phyloP scores from a whole-genome alignment of 768 basidiomycete species.

The Cyathus striatus region DNA sequence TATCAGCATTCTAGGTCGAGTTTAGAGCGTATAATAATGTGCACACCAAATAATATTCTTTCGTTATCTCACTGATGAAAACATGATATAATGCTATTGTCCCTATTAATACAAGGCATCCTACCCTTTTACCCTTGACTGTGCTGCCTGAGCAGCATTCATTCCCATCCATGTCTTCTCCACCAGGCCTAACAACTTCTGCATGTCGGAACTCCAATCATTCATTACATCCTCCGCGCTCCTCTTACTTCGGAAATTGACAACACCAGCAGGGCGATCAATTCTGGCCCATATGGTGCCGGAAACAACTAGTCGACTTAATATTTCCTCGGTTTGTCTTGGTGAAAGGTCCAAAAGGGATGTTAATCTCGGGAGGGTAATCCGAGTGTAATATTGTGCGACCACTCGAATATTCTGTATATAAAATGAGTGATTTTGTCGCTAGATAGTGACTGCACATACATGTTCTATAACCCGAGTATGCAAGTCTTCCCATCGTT shows the following conservation, averaged over 20 bases:
- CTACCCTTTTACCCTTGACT: slow-evolving; percentile 51
- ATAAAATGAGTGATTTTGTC: slow-evolving; percentile 3
- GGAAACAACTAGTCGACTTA: slow-evolving; percentile 86
- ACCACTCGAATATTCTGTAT: slow-evolving; percentile 92
- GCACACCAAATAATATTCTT: too few relatives aligned
- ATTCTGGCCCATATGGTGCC: slow-evolving; percentile 92
- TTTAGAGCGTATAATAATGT: too few relatives aligned
- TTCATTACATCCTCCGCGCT: slow-evolving; percentile 93
- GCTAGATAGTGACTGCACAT: slow-evolving; percentile 27
- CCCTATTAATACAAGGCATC: too few relatives aligned
- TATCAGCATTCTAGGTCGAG: too few relatives aligned
- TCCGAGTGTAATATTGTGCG: slow-evolving; percentile 91
- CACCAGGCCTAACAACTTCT: slow-evolving; percentile 81
- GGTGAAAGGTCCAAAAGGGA: slow-evolving; percentile 80
- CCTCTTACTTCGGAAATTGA: slow-evolving; percentile 81
- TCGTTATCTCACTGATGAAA: too few relatives aligned
- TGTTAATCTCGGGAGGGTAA: slow-evolving; percentile 78
- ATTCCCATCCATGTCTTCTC: slow-evolving; percentile 99
- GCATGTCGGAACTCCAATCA: slow-evolving; percentile 97
- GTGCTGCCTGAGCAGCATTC: slow-evolving; percentile 85
- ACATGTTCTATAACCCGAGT: slow-evolving; percentile 97
- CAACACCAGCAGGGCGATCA: slow-evolving; percentile 86
- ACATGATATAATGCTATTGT: too few relatives aligned
- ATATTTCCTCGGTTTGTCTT: slow-evolving; percentile 81
- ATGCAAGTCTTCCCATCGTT: slow-evolving; percentile 93